Evolutionary conservation across 225 moss, liverwort and hornwort species (phyloP).

Genomic region (Asterella californica): DNA sequence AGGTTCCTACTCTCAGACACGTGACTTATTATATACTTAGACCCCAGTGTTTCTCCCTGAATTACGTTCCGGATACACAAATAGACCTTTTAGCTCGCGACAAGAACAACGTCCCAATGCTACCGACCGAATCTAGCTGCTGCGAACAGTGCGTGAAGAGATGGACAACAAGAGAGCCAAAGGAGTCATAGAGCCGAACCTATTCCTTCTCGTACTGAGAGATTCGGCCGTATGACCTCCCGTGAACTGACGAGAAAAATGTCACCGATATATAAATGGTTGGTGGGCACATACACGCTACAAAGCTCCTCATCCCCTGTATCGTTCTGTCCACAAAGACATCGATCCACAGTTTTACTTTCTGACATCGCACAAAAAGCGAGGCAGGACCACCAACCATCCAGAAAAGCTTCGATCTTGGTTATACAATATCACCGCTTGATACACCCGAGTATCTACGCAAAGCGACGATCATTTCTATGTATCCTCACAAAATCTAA

Average conservation of each 20-base stretch:
- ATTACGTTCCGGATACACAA: too few species aligned
- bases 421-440: background rate
- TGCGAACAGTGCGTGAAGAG: background rate
- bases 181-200: conserved; percentile 43
- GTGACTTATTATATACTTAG: background rate
- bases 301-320: conserved; percentile 94
- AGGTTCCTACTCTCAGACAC: too few species aligned
- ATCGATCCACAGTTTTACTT: background rate
- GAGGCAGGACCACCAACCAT: background rate
- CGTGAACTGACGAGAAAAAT: conserved; percentile 89
- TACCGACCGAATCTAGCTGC: background rate
- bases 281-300: conserved; percentile 97
- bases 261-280: conserved; percentile 98
- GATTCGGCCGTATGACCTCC: conserved; percentile 93
- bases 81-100: too few species aligned
- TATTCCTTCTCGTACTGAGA: conserved; percentile 98
- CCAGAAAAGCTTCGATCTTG: background rate
- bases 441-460: too few species aligned
- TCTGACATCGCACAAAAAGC: background rate
- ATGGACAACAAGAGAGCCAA: background rate
- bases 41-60: background rate
- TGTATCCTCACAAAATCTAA: background rate
- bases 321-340: conserved; percentile 53
- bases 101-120: too few species aligned
- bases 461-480: too few species aligned